Evolutionary conservation across 2,329 filamentous ascomycete genomes (phyloP), one percentile per base, ranked within the genome.

Genomic region (Verticillium albo-atrum): DNA sequence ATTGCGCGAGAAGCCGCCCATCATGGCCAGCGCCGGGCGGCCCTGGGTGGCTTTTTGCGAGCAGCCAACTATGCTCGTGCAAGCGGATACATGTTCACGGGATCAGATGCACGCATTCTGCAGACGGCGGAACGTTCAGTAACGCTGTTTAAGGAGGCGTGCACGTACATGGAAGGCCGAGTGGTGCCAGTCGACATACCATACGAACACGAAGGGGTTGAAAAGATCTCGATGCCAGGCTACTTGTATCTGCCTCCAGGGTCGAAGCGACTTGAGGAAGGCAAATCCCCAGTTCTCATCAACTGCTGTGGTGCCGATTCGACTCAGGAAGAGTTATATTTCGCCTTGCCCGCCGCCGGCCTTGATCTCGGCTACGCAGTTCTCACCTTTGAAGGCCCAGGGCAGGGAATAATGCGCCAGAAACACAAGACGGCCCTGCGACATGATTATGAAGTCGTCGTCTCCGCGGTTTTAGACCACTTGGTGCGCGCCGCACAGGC

Each of bases 311-410:
- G 78, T 0, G 66, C 55, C 2, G 77, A 80, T 61, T 70, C 72
- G 0, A 69, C 62, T 0, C 68, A 74, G 42, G 77, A 79, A 58
- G 78, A 79, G 58, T 47, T 79, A 0, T 79, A 75, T 61, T 75
- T 70, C 59, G 47, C 30, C 5, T 73, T 3, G 58, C 64, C 17
- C 58, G 30, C 30, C 68, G 64, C 42, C 0, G 75, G 63, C 0
- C 65, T 63, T 0, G 62, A 63, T 0, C 57, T 69, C 0, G 78
- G 79, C 0, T 81, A 80, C 57, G 78, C 77, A 0, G 71, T 75
- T 1, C 57, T 81, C 5, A 77, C 70, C 0, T 78, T 79, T 42
- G 77, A 82, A 2, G 78, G 77, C 0, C 79, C 79, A 0, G 78
- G 78, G 0, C 78, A 81, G 59, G 77, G 78, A 0, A 64, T 77